Evolutionary conservation across 768 basidiomycete genomes (phyloP).

Genomic region (Pleurotus eryngii): DNA sequence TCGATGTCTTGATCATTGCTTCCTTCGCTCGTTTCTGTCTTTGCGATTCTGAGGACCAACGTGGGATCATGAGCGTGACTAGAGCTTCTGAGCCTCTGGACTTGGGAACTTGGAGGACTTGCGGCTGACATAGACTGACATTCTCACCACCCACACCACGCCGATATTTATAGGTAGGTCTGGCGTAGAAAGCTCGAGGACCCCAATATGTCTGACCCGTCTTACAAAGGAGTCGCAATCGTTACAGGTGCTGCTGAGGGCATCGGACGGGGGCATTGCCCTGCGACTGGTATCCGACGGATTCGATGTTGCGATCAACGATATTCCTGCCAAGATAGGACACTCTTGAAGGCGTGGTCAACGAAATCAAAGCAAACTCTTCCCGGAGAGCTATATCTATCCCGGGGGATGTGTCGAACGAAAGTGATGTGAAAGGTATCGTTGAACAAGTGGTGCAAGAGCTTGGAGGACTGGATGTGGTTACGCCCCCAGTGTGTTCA

Average conservation of each 20-base stretch:
- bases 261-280: constrained; percentile 36
- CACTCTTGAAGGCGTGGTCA: not conserved
- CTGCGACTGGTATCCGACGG: constrained; percentile 35
- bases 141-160: too few relatives aligned
- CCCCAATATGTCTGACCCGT: not conserved
- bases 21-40: too few relatives aligned
- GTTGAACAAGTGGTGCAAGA: constrained; percentile 1
- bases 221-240: constrained; percentile 25
- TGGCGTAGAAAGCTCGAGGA: too few relatives aligned
- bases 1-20: too few relatives aligned
- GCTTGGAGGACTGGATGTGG: constrained; percentile 10
- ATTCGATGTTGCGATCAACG: constrained; percentile 36
- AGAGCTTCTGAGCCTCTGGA: too few relatives aligned
- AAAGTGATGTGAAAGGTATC: constrained; percentile 7
- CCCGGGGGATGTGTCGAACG: constrained; percentile 11
- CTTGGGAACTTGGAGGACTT: too few relatives aligned
- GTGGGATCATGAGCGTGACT: too few relatives aligned
- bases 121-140: too few relatives aligned
- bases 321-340: constrained; percentile 13
- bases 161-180: too few relatives aligned
- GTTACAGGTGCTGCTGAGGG: constrained; percentile 40
- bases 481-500: not conserved
- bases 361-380: not conserved
- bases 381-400: not conserved
- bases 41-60: too few relatives aligned